Base-by-base conservation (phyloP, 1,284 basidiomycete species). In the Ceratobasidium theobromae region DNA sequence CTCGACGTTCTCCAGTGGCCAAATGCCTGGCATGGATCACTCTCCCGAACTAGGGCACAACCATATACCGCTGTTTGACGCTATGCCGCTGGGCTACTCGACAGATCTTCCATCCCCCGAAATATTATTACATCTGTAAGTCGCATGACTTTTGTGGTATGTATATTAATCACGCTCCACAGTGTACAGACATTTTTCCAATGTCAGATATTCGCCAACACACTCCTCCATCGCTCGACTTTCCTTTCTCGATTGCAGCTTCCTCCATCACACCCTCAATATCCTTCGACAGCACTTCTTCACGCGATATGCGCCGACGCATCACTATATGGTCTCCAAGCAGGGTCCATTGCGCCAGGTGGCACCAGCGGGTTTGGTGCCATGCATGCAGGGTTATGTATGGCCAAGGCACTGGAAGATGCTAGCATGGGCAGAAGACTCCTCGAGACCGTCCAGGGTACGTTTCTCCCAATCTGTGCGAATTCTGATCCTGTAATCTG, bases 371-470 rank as follows among this genome's bases (percentile, higher is more conserved):
- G 55, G 14, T 60, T 60, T 49, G 57, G 57, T 1, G 57, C 43
- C 2, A 60, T 49, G 45, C 57, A 60, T 38, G 57, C 57, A 21
- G 57, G 45, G 43, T 25, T 60, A 30, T 60, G 57, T 14, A 49
- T 60, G 43, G 57, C 57, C 57, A 60, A 60, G 57, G 57, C 57
- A 1, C 25, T 60, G 30, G 57, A 60, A 21, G 57, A 60, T 38
- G 57, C 57, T 1, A 60, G 45, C 14, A 60, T 49, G 45, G 57
- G 57, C 1, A 1, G 46, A 40, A 1, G 57, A 21, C 27, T 60
- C 3, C 30, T 60, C n/a, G 57, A 60, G 21, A 49, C 45, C 23
- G 57, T 60, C 1, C 45, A 60, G 28, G 55, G 55, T 58, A 18
- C 18, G 48, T 51, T 5, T 18, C 35, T 38, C 35, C 9, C 16